These are phyloP conservation scores for Claviceps sp. DNA, from an alignment of 2,329 filamentous ascomycete genomes.

Conservation along the genomic window DNA sequence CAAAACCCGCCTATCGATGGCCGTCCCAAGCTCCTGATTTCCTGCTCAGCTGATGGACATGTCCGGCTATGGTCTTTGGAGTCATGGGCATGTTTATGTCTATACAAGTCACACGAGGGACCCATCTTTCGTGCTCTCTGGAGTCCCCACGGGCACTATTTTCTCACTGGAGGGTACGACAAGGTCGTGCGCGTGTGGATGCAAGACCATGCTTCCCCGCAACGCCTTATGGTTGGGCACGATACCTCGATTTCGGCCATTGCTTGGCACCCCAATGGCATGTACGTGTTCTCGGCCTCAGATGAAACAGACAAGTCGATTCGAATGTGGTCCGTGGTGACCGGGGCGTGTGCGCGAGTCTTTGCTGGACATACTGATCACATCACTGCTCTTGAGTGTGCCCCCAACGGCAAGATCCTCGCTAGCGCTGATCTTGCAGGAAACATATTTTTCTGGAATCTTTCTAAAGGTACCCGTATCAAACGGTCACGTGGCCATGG, in stretches of 20 bases:
- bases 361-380: conserved; percentile 87
- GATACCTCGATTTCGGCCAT: conserved; percentile 85
- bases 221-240: conserved; percentile 81
- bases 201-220: conserved; percentile 80
- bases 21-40: conserved; percentile 65
- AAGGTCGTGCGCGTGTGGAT: conserved; percentile 84
- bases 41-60: conserved; percentile 74
- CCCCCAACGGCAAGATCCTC: conserved; percentile 78
- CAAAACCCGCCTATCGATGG: conserved; percentile 32
- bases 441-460: conserved; percentile 88
- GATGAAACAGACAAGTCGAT: conserved; percentile 78
- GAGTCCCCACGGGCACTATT: conserved; percentile 93
- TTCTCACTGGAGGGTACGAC: conserved; percentile 76
- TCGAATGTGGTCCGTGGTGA: conserved; percentile 92
- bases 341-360: conserved; percentile 75
- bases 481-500: conserved; percentile 92
- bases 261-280: conserved; percentile 89
- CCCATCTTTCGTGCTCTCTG: conserved; percentile 82
- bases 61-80: conserved; percentile 89
- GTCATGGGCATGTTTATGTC: conserved; percentile 79
- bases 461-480: conserved; percentile 70
- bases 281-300: conserved; percentile 86
- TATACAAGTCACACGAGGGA: conserved; percentile 86
- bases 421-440: conserved; percentile 81
- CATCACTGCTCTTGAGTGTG: conserved; percentile 72